Conservation (phyloP, 306 rosid species). For the Quercus berberidifolia region DNA sequence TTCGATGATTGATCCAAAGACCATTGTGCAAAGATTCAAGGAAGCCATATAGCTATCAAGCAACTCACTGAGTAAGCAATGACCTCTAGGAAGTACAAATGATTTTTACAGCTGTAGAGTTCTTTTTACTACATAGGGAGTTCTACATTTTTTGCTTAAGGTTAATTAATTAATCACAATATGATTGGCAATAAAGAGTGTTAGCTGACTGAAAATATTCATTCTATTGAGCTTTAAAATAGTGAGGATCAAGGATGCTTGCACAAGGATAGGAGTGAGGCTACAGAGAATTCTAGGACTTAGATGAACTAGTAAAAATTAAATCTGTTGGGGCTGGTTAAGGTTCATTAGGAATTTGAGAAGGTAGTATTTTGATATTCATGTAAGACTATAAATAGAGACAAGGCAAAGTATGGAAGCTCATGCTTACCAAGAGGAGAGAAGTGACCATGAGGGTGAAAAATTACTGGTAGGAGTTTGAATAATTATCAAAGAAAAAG, state of each 20-base stretch:
- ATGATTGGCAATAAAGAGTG: background rate
- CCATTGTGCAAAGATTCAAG: background rate
- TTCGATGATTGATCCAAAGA: conserved; percentile 5
- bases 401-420: background rate
- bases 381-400: no score
- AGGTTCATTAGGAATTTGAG: background rate
- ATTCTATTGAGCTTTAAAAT: background rate
- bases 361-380: background rate
- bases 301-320: background rate
- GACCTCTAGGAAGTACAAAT: no score
- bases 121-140: background rate
- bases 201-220: background rate
- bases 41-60: background rate
- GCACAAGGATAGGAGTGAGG: background rate
- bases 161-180: background rate
- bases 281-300: background rate
- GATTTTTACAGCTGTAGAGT: background rate
- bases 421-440: conserved; percentile 71
- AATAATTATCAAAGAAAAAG: no score
- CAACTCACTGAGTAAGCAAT: no score
- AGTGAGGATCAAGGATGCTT: background rate
- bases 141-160: background rate
- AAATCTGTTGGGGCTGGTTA: background rate
- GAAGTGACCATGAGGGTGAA: no score
- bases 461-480: no score